Conservation (phyloP, 164 flowering plant genomes). For the Buxus sempervirens region DNA sequence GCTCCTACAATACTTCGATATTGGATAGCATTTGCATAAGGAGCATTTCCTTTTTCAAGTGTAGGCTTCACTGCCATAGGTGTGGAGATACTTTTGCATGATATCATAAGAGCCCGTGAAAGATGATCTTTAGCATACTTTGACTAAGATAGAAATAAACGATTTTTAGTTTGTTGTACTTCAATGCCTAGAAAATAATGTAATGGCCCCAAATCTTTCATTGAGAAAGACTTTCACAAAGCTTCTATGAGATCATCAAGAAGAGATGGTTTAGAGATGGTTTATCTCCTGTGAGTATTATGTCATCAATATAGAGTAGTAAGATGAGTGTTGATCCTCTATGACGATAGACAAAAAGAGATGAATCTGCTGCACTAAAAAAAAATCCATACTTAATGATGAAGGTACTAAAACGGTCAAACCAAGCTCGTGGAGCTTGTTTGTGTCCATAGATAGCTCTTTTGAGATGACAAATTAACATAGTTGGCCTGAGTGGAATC, state of each 20-base stretch:
- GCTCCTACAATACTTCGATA: conserved; percentile 2
- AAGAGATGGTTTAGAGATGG: no score
- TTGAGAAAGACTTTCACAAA: not conserved
- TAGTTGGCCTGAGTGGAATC: not conserved
- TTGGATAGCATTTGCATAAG: not conserved
- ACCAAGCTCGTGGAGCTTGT: not conserved
- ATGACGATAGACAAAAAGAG: not conserved
- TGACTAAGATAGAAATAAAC: not conserved
- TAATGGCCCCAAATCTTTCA: not conserved
- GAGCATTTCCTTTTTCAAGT: not conserved
- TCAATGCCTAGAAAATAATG: conserved; percentile 4
- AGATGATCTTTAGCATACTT: not conserved
- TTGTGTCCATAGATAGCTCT: not conserved
- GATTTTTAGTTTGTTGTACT: not conserved
- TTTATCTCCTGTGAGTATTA: not conserved
- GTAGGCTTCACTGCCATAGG: not conserved
- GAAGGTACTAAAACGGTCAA: not conserved
- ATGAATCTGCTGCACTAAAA: not conserved
- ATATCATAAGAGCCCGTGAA: not conserved
- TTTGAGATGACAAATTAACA: not conserved
- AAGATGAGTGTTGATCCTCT: not conserved
- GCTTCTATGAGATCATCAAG: not conserved
- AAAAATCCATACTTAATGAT: not conserved
- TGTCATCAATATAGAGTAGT: no score
- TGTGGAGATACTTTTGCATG: not conserved